Evolutionary conservation across 148 eudicot genomes (phyloP), one percentile per base, ranked within the genome.

Genomic region (Fagopyrum homotropicum): DNA sequence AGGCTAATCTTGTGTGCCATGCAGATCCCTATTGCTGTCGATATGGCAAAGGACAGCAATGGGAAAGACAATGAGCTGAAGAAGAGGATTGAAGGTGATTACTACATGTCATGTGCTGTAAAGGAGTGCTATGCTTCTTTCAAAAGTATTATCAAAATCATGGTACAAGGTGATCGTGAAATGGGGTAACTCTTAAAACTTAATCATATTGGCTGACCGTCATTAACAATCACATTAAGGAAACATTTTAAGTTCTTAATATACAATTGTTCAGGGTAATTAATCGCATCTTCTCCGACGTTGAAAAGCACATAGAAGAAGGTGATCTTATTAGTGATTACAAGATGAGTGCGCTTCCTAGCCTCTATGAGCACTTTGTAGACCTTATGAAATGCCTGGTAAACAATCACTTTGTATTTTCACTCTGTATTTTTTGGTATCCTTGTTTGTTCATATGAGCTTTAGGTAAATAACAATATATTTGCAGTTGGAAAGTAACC

Each of bases 21-120:
- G 75, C 78, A 96, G 99, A 96, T 96, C 60, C 99, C 99, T 69
- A 88, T 96, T 55, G 99, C 99, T 26, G 77, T 96, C 64, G 99
- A 96, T 79, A 96, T 96, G 99, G 99, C 99, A 6, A 92, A 89
- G 76, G 97, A 93, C 66, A 91, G 94, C 84, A 85, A 79, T 75
- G 88, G 90, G 49, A 91, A 91, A 82, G 98, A 93, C 63, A 84
- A 82, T 50, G 98, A 93, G 81, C 84, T 93, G 77, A 89, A 79
- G 76, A 93, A 89, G 80, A 84, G 97, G 79, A 91, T 93, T 73
- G 85, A 76, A 52, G 75, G 81, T 75, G 98, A 93, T 79, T 80
- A 80, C 55, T 93, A 93, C 74, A 93, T 93, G 98, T 81, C 86
- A 46, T 87, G 89, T 79, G 95, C 97, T 77, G 97, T 96, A 50